Evolutionary conservation across 2,329 filamentous ascomycete species (phyloP).

Genomic region (Clathrospora elynae): DNA sequence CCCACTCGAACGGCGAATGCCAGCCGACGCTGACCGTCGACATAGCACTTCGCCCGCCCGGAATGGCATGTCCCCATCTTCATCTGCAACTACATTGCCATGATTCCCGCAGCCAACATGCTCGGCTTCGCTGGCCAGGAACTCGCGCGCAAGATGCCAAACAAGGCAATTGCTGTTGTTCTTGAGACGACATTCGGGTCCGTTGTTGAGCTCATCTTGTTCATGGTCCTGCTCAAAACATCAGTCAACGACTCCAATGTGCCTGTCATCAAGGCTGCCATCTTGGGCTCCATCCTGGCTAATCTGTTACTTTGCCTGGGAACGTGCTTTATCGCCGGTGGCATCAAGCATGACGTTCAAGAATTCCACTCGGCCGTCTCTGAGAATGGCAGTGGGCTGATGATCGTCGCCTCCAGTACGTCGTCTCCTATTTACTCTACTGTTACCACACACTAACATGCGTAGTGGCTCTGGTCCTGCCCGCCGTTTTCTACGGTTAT

Average conservation of each 20-base stretch:
- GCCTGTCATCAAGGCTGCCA: slow-evolving; percentile 80
- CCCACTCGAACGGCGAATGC: not conserved
- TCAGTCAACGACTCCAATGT: slow-evolving; percentile 50
- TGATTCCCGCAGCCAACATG: slow-evolving; percentile 76
- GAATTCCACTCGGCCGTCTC: slow-evolving; percentile 75
- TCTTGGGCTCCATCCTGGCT: slow-evolving; percentile 80
- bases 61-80: slow-evolving; percentile 69
- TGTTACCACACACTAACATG: slow-evolving; percentile 17
- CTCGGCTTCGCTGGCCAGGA: slow-evolving; percentile 76
- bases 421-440: not conserved
- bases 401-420: slow-evolving; percentile 74
- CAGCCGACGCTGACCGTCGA: slow-evolving; percentile 8
- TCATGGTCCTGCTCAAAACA: slow-evolving; percentile 72
- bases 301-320: slow-evolving; percentile 82
- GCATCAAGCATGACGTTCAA: slow-evolving; percentile 69
- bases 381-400: slow-evolving; percentile 76
- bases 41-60: slow-evolving; percentile 57
- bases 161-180: slow-evolving; percentile 69
- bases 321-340: slow-evolving; percentile 78
- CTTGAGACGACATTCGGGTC: slow-evolving; percentile 68
- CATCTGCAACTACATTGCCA: slow-evolving; percentile 73
- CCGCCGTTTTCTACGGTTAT: slow-evolving; percentile 60
- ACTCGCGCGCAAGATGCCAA: slow-evolving; percentile 72
- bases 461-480: slow-evolving; percentile 55
- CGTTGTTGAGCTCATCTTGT: slow-evolving; percentile 80